Percentiles rank a stretch among this genome's conserved stretches.
Evolutionary conservation across 1,284 basidiomycete genomes (phyloP).

Genomic region (Chalciporus sp.): DNA sequence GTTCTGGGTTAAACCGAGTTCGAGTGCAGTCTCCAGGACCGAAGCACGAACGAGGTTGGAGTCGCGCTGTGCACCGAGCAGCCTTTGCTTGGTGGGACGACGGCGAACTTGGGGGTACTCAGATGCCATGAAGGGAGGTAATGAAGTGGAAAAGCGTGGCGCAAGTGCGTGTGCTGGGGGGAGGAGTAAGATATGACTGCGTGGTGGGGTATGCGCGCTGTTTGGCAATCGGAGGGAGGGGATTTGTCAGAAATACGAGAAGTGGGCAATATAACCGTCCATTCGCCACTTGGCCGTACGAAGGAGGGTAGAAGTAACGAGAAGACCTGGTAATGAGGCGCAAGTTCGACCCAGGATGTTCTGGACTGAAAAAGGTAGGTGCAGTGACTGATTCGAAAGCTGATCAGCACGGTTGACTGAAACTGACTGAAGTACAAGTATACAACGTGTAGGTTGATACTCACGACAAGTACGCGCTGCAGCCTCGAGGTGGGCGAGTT

Average conservation of each 20-base stretch:
- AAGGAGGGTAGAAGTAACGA: constrained; percentile 5
- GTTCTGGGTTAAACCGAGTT: constrained; percentile 60
- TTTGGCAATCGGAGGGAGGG: constrained; percentile 16
- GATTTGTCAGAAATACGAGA: constrained; percentile 17
- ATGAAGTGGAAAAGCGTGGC: constrained; percentile 20
- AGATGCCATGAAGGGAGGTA: constrained; percentile 20
- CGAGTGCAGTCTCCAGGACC: constrained; percentile 67
- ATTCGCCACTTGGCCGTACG: constrained; percentile 23
- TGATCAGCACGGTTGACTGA: background rate
- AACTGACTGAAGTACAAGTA: background rate
- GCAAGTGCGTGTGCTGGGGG: background rate
- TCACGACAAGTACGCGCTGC: constrained; percentile 16
- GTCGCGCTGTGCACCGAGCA: constrained; percentile 37
- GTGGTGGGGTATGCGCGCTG: constrained; percentile 8
- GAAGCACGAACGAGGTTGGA: constrained; percentile 65
- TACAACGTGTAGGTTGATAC: background rate
- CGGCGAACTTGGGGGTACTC: constrained; percentile 24
- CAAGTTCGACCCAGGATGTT: background rate
- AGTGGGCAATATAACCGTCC: constrained; percentile 17
- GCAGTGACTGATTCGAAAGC: background rate
- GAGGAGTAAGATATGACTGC: constrained; percentile 1
- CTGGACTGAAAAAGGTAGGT: background rate
- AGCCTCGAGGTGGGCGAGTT: constrained; percentile 7
- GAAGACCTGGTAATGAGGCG: constrained; percentile 2
- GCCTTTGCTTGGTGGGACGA: constrained; percentile 31